Evolutionary conservation across 1,284 basidiomycete genomes (phyloP), one percentile per base, ranked within the genome.

Genomic region (Kwoniella shivajii): DNA sequence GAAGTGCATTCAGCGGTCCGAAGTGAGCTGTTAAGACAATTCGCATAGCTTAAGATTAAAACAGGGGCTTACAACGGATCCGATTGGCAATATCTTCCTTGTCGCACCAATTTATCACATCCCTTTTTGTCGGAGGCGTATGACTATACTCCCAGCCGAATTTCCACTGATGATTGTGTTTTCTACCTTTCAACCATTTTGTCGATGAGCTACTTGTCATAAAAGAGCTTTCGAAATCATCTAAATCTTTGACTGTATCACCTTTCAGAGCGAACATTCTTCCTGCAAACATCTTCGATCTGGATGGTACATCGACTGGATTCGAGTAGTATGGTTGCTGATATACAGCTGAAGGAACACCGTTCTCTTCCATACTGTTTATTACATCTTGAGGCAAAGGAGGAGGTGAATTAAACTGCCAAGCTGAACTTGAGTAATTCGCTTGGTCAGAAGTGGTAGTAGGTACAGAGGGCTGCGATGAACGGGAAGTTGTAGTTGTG

Each of bases 231-330:
- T 69, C 60, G 41, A 75, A 76, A 0, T 70, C 67, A 1, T 72
- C 59, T 20, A 82, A 73, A 20, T 75, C 73, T 1, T 64, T 61
- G 1, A 81, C 66, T 31, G 69, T 64, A 31, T 74, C 72, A 2
- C 78, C 78, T 41, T 86, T 86, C 18, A 95, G 79, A 41, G 82
- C 80, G 73, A 89, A 95, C 26, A 85, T 74, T 1, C 90, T 77
- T 0, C 92, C 93, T 13, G 86, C 92, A 69, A 89, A 94, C 73
- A 92, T 88, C 66, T 86, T 82, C 0, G 88, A 79, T 14, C 80
- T 78, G 38, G 83, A 81, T 0, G 91, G 88, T 0, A 87, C 83
- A 70, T 98, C 95, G 2, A 68, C 68, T 10, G 82, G 81, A 52
- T 86, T 83, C 3, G 89, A 90, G 72, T 92, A 98, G 73, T 84